These are phyloP conservation scores for Pythium folliculosum DNA, from an alignment of 352 stramenopile species.

Conservation along the genomic window DNA sequence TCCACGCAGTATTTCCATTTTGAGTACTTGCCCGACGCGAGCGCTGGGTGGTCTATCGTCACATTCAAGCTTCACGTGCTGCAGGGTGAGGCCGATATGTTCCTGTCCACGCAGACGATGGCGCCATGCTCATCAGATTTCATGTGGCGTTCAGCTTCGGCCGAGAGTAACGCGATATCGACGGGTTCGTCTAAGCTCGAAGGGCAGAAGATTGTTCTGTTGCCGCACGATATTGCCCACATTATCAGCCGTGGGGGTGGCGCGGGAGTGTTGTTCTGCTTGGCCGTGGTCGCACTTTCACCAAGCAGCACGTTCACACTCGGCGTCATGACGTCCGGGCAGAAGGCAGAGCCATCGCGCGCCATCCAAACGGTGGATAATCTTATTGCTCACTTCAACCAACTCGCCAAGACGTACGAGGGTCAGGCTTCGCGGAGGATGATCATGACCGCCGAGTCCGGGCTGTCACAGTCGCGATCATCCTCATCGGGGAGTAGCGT, in stretches of 20 bases:
- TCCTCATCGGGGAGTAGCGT: not conserved
- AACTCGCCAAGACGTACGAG: slow-evolving; percentile 45
- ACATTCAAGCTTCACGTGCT: slow-evolving; percentile 57
- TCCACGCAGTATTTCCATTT: slow-evolving; percentile 61
- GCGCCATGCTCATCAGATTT: slow-evolving; percentile 65
- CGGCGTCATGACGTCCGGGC: slow-evolving; percentile 60
- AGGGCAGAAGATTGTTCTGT: slow-evolving; percentile 59
- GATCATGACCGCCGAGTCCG: slow-evolving; percentile 1
- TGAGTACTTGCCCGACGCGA: slow-evolving; percentile 33
- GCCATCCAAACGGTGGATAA: slow-evolving; percentile 67
- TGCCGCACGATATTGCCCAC: slow-evolving; percentile 49
- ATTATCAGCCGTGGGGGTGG: slow-evolving; percentile 1
- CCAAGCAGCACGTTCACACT: slow-evolving; percentile 47
- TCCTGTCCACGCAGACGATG: slow-evolving; percentile 71
- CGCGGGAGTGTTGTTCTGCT: slow-evolving; percentile 44
- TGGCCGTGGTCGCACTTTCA: slow-evolving; percentile 53
- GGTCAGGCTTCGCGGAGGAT: slow-evolving; percentile 13
- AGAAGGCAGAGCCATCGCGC: slow-evolving; percentile 54
- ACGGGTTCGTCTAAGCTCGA: not conserved
- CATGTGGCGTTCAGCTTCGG: slow-evolving; percentile 52
- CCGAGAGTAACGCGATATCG: not conserved
- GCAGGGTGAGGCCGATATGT: slow-evolving; percentile 56
- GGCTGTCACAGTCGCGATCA: not conserved
- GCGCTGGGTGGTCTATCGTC: slow-evolving; percentile 37
- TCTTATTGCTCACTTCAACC: slow-evolving; percentile 72